Evolutionary conservation across 768 basidiomycete species (phyloP).

Genomic region (Clathrus columnatus): DNA sequence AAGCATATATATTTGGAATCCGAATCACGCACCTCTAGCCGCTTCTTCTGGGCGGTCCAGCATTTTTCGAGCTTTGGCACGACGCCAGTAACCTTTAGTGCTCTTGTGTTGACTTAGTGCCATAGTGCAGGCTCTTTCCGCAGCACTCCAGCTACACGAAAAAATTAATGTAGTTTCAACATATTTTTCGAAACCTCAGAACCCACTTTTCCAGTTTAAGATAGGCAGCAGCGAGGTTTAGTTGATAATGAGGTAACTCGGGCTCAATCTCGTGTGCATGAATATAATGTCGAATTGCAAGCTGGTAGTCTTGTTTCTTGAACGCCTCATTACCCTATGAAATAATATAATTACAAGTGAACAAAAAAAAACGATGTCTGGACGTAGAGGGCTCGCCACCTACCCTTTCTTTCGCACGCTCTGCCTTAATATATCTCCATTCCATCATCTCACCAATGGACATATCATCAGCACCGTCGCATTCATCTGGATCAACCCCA

Average conservation of each 20-base stretch:
- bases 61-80: slow-evolving; percentile 60
- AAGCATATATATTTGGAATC: background rate
- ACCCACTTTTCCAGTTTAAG: slow-evolving; percentile 62
- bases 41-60: slow-evolving; percentile 48
- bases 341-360: slow-evolving; percentile 1
- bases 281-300: slow-evolving; percentile 51
- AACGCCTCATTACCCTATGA: slow-evolving; percentile 61
- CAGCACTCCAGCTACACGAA: slow-evolving; percentile 52
- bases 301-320: slow-evolving; percentile 47
- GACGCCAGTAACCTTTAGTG: slow-evolving; percentile 61
- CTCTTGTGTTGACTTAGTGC: slow-evolving; percentile 58
- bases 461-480: slow-evolving; percentile 41
- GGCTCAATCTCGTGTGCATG: slow-evolving; percentile 56
- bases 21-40: slow-evolving; percentile 38
- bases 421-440: slow-evolving; percentile 61
- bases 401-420: slow-evolving; percentile 64
- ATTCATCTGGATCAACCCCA: slow-evolving; percentile 42
- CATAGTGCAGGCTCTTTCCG: slow-evolving; percentile 59
- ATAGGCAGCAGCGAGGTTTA: slow-evolving; percentile 69
- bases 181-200: slow-evolving; percentile 1
- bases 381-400: slow-evolving; percentile 9
- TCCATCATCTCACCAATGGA: slow-evolving; percentile 70
- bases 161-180: slow-evolving; percentile 2
- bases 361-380: slow-evolving; percentile 7
- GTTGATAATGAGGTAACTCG: slow-evolving; percentile 66